Evolutionary conservation across 1,284 basidiomycete species (phyloP), one percentile per base, ranked within the genome.

Genomic region (Coniophora puteana): DNA sequence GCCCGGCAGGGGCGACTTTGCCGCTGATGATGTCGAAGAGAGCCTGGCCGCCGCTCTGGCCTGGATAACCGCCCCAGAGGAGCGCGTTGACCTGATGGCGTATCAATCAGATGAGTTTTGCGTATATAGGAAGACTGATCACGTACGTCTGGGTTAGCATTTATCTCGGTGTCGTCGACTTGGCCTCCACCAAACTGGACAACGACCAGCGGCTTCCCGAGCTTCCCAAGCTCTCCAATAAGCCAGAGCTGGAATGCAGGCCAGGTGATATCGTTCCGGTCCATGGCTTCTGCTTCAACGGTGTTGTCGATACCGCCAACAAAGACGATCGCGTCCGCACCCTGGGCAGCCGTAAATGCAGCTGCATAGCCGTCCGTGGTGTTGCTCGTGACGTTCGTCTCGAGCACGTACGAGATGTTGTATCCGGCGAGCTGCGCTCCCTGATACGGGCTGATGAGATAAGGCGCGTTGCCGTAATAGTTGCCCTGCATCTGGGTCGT

Each of bases 301-400:
- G 68, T 59, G 48, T 71, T 48, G 54, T 76, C 64, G 45, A 83
- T 70, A 21, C 77, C 66, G 17, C 83, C 86, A 29, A 82, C 72
- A 46, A 78, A 82, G 34, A 77, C 68, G 23, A 87, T 53, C 11
- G 61, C 69, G 44, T 78, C 73, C 21, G 74, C 81, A 46, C 82
- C 78, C 23, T 71, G 62, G 8, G 80, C 78, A 8, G 86, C 86
- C 5, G 79, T 64, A 18, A 76, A 54, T 4, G 87, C 87, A 2
- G 79, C 85, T 21, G 67, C 63, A 50, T 78, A 78, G 1, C 69
- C 70, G 30, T 56, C 53, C 4, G 66, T 71, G 27, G 59, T 56
- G 14, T 59, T 67, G 4, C 60, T 56, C 16, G 60, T 63, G 26
- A 72, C 66, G 11, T 49, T 54, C 0, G 74, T 75, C 13, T 76